Conservation (phyloP, 1,139 yeast species). For the Blastobotrys illinoisensis region DNA sequence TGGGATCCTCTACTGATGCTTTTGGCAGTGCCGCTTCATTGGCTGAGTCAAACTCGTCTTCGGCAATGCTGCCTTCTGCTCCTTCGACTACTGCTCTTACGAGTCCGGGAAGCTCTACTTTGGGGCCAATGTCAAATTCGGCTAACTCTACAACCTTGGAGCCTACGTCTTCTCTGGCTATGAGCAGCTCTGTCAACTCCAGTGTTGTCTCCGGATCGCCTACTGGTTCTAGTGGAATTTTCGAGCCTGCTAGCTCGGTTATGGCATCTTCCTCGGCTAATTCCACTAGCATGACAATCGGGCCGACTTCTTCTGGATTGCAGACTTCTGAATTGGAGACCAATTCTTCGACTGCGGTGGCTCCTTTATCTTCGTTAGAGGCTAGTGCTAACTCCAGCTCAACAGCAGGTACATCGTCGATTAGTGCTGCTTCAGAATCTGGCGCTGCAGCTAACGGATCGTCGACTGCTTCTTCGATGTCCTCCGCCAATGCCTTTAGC, state of each 20-base stretch:
- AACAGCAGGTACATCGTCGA: too few species aligned
- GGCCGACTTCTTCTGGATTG: not conserved
- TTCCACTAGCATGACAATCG: not conserved
- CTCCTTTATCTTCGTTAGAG: not conserved
- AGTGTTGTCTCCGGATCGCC: not conserved
- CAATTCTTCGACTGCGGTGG: not conserved
- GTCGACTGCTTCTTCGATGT: too few species aligned
- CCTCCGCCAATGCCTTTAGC: too few species aligned
- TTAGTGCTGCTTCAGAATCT: too few species aligned
- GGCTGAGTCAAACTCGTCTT: too few species aligned
- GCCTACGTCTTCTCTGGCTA: too few species aligned
- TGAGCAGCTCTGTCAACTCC: not conserved
- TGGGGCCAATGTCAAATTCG: not conserved
- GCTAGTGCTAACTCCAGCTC: too few species aligned
- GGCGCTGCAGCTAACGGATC: too few species aligned
- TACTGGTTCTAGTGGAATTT: not conserved
- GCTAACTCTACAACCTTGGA: not conserved
- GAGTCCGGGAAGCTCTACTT: not conserved
- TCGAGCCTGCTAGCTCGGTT: not conserved
- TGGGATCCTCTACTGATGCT: not conserved
- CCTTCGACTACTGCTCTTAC: not conserved
- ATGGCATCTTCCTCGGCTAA: not conserved
- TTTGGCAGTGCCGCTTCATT: not conserved
- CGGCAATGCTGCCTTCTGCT: not conserved
- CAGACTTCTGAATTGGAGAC: not conserved